Evolutionary conservation across 2,329 filamentous ascomycete species (phyloP).

Genomic region (Arachnomyces sp.): DNA sequence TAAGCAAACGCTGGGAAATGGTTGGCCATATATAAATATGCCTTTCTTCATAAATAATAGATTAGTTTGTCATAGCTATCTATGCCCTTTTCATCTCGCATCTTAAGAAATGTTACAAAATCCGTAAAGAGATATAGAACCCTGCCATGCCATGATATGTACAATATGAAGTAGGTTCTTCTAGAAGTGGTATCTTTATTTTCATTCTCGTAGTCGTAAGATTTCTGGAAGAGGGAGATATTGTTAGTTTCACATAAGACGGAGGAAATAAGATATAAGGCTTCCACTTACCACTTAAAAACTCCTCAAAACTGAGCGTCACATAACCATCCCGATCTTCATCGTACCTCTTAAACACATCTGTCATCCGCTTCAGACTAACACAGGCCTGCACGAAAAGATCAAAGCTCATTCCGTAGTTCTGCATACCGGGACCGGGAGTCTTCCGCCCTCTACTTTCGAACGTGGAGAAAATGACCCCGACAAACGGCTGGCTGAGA

Average conservation of each 20-base stretch:
- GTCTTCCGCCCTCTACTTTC: constrained; percentile 51
- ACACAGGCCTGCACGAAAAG: constrained; percentile 97
- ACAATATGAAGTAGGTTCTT: no score
- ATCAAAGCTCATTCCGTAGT: constrained; percentile 77
- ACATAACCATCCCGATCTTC: constrained; percentile 93
- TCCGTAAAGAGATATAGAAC: no score
- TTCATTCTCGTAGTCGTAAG: constrained; percentile 8
- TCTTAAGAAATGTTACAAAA: no score
- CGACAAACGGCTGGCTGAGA: constrained; percentile 74
- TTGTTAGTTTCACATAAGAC: not conserved
- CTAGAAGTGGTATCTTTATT: no score
- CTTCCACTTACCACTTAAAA: constrained; percentile 52
- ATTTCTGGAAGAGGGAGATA: constrained; percentile 1
- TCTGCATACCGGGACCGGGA: constrained; percentile 30
- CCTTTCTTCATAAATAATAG: no score
- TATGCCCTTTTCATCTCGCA: no score
- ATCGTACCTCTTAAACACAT: constrained; percentile 98
- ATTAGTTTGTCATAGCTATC: no score
- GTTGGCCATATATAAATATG: no score
- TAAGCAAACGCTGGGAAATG: no score
- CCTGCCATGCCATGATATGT: no score
- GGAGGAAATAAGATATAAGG: constrained; percentile 1
- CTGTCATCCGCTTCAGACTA: constrained; percentile 94
- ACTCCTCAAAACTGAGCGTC: constrained; percentile 74
- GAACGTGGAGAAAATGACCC: constrained; percentile 79